Evolutionary conservation across 1,139 yeast species (phyloP), one percentile per base, ranked within the genome.

Genomic region (Trichomonascaceae sp.): DNA sequence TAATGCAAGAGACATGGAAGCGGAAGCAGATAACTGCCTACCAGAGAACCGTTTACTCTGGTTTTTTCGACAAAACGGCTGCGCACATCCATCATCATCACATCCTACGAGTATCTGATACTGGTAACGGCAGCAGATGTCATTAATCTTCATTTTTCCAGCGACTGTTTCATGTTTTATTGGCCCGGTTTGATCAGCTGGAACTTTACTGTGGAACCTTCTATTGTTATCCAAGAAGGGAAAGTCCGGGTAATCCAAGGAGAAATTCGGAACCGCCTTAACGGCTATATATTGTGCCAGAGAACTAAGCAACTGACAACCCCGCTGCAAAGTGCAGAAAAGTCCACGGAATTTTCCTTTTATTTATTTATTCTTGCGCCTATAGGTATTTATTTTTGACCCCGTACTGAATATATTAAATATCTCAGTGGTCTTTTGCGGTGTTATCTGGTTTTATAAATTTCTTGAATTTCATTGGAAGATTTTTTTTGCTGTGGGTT

Each of bases 91-190:
- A 4, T 47, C 22, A 46, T 60, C 58, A 8, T 52, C 56, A 50
- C 67, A 64, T 8, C 67, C 67, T 2, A 24, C 43, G 1, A 56
- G 48, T 27, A 63, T 55, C 55, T 64, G 67, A 46, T 56, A 60
- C 1, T 58, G 32, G 49, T 63, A 64, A 38, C 60, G 50, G 7
- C 59, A 56, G 6, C 54, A 51, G 4, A 58, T 18, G 15, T 47
- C 57, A 18, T 50, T 36, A 13, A 36, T 9, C n/a, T 7, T 13
- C 41, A 36, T 36, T 36, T 36, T 36, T 13, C 17, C 41, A 5
- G n/a, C 9, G 9, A 13, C 9, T 27, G 32, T 27, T 27, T 27
- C 32, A 27, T 27, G 32, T 27, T 27, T 27, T 27, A 3, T 27
- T 5, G 10, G 12, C 12, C 32, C 5, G 12, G 27, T 22, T 27